Evolutionary conservation across 805 yeast genomes (phyloP).

Genomic region (Sungouiozyma intestinalis): DNA sequence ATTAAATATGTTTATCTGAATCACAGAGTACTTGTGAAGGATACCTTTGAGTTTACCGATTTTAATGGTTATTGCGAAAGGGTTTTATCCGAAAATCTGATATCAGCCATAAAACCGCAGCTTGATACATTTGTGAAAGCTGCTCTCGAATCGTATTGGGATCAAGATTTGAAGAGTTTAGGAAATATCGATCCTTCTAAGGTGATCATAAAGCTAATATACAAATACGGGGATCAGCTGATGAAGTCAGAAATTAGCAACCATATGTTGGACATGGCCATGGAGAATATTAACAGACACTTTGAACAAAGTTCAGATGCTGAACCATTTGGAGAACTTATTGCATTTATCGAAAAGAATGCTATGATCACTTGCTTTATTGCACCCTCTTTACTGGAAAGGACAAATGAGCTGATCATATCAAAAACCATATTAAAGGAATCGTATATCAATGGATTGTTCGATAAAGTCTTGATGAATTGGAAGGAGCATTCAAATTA

Average conservation of each 20-base stretch:
- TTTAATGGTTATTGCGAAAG: constrained; percentile 2
- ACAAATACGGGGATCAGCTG: background rate
- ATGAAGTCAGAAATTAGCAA: background rate
- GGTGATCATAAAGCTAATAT: background rate
- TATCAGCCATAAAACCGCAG: background rate
- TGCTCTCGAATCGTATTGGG: background rate
- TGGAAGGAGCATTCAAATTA: background rate
- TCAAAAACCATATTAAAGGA: background rate
- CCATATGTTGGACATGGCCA: background rate
- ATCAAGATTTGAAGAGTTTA: background rate
- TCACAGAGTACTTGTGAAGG: constrained; percentile 6
- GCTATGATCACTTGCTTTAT: background rate
- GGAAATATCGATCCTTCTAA: background rate
- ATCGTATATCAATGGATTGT: background rate
- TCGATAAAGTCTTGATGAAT: background rate
- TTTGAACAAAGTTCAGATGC: too few species aligned
- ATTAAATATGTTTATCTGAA: constrained; percentile 7
- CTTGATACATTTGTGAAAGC: background rate
- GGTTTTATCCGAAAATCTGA: background rate
- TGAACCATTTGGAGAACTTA: background rate
- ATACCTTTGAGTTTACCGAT: constrained; percentile 1
- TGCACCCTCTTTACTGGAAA: constrained; percentile 1
- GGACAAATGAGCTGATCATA: background rate
- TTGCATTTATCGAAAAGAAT: background rate
- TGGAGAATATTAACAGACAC: background rate